These are phyloP conservation scores for Diddensiella transvaalensis DNA, from an alignment of 805 yeast species.

Conservation along the genomic window DNA sequence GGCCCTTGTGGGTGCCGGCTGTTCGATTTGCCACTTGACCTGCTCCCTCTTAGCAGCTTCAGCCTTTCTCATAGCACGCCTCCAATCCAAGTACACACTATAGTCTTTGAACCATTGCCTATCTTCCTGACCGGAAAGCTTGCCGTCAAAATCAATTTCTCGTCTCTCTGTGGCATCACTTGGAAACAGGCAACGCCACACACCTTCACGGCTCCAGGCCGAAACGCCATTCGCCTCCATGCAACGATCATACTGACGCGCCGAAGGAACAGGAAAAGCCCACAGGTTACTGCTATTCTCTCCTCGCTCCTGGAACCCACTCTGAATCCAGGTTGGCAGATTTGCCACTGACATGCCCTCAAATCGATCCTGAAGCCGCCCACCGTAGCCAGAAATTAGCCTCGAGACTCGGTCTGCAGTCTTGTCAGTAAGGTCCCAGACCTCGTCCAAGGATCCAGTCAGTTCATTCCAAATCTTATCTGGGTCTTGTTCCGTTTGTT, in stretches of 20 bases:
- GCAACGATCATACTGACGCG: slow-evolving; percentile 60
- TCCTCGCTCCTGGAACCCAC: slow-evolving; percentile 10
- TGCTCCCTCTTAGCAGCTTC: slow-evolving; percentile 11
- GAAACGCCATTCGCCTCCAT: slow-evolving; percentile 60
- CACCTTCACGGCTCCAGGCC: slow-evolving; percentile 80
- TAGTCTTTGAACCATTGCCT: slow-evolving; percentile 55
- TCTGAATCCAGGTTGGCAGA: slow-evolving; percentile 5
- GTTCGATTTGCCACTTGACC: slow-evolving; percentile 4
- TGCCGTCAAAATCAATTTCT: slow-evolving; percentile 2
- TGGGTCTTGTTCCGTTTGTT: slow-evolving; percentile 1
- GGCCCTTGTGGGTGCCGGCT: slow-evolving; percentile 1
- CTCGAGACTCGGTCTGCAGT: slow-evolving; percentile 17
- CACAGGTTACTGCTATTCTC: slow-evolving; percentile 24
- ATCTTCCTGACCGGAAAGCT: slow-evolving; percentile 24
- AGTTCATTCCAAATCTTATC: slow-evolving; percentile 8
- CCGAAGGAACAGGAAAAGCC: slow-evolving; percentile 57
- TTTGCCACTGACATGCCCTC: neutral
- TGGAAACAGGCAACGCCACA: slow-evolving; percentile 91
- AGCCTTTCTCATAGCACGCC: slow-evolving; percentile 41
- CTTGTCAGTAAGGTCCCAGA: slow-evolving; percentile 14
- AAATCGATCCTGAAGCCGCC: slow-evolving; percentile 8
- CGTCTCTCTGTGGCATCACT: slow-evolving; percentile 26
- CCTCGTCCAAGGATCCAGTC: slow-evolving; percentile 16
- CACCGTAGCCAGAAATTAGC: slow-evolving; percentile 5
- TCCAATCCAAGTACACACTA: slow-evolving; percentile 67